Conservation (phyloP, 495 filamentous ascomycete genomes). For the Tuber aestivum region DNA sequence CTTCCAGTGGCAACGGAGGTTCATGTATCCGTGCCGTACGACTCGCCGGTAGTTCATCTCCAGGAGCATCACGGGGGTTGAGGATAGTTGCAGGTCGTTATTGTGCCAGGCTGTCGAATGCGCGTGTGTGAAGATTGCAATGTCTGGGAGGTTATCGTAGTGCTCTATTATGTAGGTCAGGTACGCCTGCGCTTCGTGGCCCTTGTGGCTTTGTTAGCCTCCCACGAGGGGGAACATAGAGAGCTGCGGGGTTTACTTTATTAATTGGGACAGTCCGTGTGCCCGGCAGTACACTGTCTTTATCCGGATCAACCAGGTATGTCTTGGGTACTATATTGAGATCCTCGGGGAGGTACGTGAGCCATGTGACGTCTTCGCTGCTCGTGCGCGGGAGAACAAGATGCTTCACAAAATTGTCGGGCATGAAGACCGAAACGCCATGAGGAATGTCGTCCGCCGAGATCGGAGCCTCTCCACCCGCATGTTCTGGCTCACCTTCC, state of each 20-base stretch:
- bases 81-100: conserved; percentile 45
- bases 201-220: conserved; percentile 25
- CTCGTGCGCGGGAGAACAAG: conserved; percentile 55
- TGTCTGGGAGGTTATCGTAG: conserved; percentile 48
- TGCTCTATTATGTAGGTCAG: conserved; percentile 53
- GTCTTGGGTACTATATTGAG: conserved; percentile 26
- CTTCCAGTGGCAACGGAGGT: conserved; percentile 56
- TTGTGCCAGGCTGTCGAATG: conserved; percentile 50
- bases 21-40: conserved; percentile 55
- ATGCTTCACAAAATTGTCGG: conserved; percentile 49
- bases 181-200: conserved; percentile 60
- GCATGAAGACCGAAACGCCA: conserved; percentile 33
- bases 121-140: conserved; percentile 49
- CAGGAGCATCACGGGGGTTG: conserved; percentile 34
- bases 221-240: too few relatives aligned
- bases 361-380: conserved; percentile 54
- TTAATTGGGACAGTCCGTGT: conserved; percentile 30
- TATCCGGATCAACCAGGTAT: conserved; percentile 30
- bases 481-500: background rate
- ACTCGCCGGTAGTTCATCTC: conserved; percentile 41
- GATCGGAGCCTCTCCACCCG: background rate
- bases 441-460: conserved; percentile 17
- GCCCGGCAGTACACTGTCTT: conserved; percentile 6
- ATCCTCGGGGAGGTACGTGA: conserved; percentile 39
- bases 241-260: conserved; percentile 13